Evolutionary conservation across 129 eudicot genomes (phyloP), one percentile per base, ranked within the genome.

Genomic region (Smallanthus sonchifolius): DNA sequence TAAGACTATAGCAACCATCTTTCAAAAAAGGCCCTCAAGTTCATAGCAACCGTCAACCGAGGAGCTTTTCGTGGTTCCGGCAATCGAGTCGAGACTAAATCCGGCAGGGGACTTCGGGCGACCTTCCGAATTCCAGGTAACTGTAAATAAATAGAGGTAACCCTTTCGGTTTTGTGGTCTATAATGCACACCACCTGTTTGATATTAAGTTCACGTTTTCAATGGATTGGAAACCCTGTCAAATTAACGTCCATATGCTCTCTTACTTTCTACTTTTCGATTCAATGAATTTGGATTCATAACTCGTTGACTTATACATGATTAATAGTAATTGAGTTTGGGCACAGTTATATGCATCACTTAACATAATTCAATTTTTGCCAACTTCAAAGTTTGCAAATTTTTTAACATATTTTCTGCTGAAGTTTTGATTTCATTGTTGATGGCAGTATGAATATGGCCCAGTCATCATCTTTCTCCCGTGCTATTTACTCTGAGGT

Each of bases 401-500:
- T n/a, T n/a, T n/a, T n/a, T n/a, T n/a, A n/a, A n/a, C n/a, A n/a
- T n/a, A n/a, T n/a, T n/a, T n/a, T n/a, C n/a, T 73, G 75, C 54
- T 81, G 83, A 78, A 80, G 78, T 74, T 40, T 70, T 55, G 75
- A 62, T 44, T 30, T 67, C 64, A 71, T 42, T 44, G 57, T 9
- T 51, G 34, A 61, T 67, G 67, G 52, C 64, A 70, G 59, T 59
- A 78, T 78, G 86, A 67, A 67, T 57, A 75, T 71, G 77, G 87
- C 78, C 30, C 54, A 47, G 42, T 73, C 91, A 35, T 82, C 96
- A 37, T 75, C 86, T 42, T 84, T 89, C 39, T 44, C 68, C 75
- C 83, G 88, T 68, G 80, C 80, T 49, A 62, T 90, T 59, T 85
- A 85, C 79, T 77, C 87, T 24, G 89, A 87, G 93, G 96, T 90